Evolutionary conservation across 345 rosid species (phyloP), one percentile per base, ranked within the genome.

Genomic region (Syzygium jambos): DNA sequence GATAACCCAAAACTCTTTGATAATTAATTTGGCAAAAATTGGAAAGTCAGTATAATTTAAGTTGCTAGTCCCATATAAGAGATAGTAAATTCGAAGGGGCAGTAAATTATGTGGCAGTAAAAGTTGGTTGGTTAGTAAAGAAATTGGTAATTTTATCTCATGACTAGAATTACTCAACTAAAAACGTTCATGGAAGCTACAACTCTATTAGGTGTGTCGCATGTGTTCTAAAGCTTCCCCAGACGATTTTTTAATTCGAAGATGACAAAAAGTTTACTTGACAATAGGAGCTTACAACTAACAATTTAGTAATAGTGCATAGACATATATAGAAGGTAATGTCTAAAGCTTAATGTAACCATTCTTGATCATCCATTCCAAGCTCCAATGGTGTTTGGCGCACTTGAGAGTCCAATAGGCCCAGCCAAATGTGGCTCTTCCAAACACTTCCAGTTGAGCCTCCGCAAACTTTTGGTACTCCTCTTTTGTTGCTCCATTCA

Each of bases 371-470:
- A 93, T 94, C 96, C 94, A 93, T 34, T 94, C 92, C 22, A 93
- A 65, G 85, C 92, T 93, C 94, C 94, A 95, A 52, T 93, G 92
- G 51, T 83, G 82, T 51, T 89, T 89, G 2, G 89, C 90, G 63
- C 92, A 93, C 90, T 87, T 95, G 5, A 93, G 89, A 77, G 94
- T 89, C 96, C 96, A 95, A 38, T 93, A 95, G 21, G 95, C 94
- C 96, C 95, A 93, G 16, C 95, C 96, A 86, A 95, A 95, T 87
- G 88, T 91, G 15, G 95, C 96, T 27, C 92, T 86, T 29, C 93
- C 93, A 25, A 34, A 95, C 10, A 93, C 95, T 53, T 92, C 65
- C 49, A 92, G 30, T 52, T 93, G 95, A 43, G 94, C 95, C 34
- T 90, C 46, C 0, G 87, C 94, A 43, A 43, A 92, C 78, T 94